A percentile compares a stretch with the other conserved stretches of the same genome.
These are phyloP conservation scores for Tetraselmis chui DNA, from an alignment of 139 green algal genomes.

Conservation along the genomic window DNA sequence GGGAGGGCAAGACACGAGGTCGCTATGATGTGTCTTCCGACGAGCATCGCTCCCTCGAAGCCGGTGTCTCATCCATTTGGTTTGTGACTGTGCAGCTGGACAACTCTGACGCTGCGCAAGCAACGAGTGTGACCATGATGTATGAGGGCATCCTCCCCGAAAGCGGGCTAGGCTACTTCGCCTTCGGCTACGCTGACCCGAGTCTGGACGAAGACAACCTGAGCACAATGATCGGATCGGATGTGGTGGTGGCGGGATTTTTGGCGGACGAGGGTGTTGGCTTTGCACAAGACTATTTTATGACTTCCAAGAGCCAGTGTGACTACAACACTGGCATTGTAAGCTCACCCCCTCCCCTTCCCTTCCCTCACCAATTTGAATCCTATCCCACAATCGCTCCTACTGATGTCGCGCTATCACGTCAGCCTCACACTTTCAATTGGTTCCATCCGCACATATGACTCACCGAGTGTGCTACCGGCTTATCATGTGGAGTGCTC, in stretches of 20 bases:
- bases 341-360: background rate
- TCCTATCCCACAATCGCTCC: too few species aligned
- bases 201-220: background rate
- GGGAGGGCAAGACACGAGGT: too few species aligned
- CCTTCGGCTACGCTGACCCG: constrained; percentile 3
- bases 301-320: constrained; percentile 6
- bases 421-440: too few species aligned
- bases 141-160: background rate
- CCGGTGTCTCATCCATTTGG: too few species aligned
- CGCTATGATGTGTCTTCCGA: too few species aligned
- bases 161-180: background rate
- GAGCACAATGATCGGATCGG: constrained; percentile 8
- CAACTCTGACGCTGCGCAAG: background rate
- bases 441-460: too few species aligned
- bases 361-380: background rate
- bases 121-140: background rate
- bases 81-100: background rate
- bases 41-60: background rate
- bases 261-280: background rate
- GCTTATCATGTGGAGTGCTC: too few species aligned
- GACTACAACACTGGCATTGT: constrained; percentile 13
- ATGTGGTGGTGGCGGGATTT: constrained; percentile 14
- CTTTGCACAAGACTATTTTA: constrained; percentile 12
- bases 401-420: too few species aligned
- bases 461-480: too few species aligned